These are phyloP conservation scores for Pinus tabuliformis DNA, from an alignment of 75 land plant genomes.

Conservation along the genomic window DNA sequence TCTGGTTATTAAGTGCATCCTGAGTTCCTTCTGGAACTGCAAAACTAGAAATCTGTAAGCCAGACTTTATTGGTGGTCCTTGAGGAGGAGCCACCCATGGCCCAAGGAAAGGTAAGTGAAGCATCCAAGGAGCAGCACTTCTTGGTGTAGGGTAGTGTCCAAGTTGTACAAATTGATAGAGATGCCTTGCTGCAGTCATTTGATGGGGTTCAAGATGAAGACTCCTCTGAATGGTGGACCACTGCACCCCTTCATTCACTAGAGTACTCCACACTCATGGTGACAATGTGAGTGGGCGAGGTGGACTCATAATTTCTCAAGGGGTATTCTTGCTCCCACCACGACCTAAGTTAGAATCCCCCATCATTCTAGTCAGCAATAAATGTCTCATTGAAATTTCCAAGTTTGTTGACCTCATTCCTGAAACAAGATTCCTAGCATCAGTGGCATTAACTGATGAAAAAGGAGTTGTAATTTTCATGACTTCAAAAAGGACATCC, in stretches of 20 bases:
- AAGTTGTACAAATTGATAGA: conserved; percentile 15
- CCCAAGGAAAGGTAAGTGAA: no score
- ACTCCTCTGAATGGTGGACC: conserved; percentile 24
- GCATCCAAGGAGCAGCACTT: no score
- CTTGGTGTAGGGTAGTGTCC: no score
- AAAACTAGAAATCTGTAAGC: no score
- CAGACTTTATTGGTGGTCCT: no score
- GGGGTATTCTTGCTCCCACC: conserved; percentile 10
- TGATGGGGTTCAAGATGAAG: conserved; percentile 27
- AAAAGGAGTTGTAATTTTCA: neutral
- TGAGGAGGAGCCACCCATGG: no score
- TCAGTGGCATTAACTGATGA: neutral
- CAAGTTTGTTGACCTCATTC: neutral
- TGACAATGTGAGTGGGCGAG: conserved; percentile 21
- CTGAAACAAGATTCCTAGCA: neutral
- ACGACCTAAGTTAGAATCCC: conserved; percentile 14
- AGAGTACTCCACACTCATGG: conserved; percentile 46
- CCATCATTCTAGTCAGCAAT: conserved; percentile 18
- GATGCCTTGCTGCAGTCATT: conserved; percentile 32
- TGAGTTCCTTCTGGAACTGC: no score
- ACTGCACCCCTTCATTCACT: conserved; percentile 19
- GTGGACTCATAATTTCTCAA: conserved; percentile 16
- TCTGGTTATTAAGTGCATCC: no score
- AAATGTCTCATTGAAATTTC: conserved; percentile 15
- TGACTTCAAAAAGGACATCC: neutral